A percentile compares a stretch with the other conserved stretches of the same genome.
phyloP scores from a whole-genome alignment of 345 rosid genomes.

The Corchorus capsularis region DNA sequence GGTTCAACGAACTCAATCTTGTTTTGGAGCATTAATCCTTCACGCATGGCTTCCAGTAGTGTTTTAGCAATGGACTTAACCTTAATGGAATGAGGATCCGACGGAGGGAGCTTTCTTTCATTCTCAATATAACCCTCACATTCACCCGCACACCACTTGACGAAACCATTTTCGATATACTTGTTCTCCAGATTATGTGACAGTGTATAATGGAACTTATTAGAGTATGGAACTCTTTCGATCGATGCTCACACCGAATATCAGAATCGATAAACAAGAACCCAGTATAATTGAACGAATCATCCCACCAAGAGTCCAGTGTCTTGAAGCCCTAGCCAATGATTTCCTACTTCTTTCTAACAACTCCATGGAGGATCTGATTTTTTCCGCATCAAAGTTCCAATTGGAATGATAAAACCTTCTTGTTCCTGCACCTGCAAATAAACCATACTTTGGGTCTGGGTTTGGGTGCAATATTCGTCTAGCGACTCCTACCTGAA shows the following conservation, averaged over 20 bases:
- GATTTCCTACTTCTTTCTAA: no score
- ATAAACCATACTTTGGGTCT: no score
- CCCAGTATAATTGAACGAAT: not conserved
- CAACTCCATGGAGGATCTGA: no score
- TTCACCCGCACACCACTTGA: not conserved
- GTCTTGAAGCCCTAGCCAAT: not conserved
- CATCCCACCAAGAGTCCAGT: not conserved
- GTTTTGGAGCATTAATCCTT: not conserved
- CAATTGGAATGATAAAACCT: not conserved
- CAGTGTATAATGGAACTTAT: not conserved
- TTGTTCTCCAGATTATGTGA: not conserved
- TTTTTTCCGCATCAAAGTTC: no score
- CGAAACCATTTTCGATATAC: not conserved
- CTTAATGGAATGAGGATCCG: not conserved
- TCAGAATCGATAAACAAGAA: not conserved
- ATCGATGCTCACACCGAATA: not conserved
- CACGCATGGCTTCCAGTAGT: not conserved
- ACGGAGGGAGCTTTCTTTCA: not conserved
- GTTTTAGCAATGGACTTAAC: not conserved
- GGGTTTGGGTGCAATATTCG: no score
- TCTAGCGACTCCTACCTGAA: no score
- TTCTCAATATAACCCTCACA: no score
- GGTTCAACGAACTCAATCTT: not conserved
- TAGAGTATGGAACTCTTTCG: slow-evolving; percentile 2
- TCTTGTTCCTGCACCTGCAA: not conserved